Percentiles rank a stretch among this genome's conserved stretches.
Evolutionary conservation across 2,329 filamentous ascomycete species (phyloP).

Genomic region (Sporothrix schenckii): DNA sequence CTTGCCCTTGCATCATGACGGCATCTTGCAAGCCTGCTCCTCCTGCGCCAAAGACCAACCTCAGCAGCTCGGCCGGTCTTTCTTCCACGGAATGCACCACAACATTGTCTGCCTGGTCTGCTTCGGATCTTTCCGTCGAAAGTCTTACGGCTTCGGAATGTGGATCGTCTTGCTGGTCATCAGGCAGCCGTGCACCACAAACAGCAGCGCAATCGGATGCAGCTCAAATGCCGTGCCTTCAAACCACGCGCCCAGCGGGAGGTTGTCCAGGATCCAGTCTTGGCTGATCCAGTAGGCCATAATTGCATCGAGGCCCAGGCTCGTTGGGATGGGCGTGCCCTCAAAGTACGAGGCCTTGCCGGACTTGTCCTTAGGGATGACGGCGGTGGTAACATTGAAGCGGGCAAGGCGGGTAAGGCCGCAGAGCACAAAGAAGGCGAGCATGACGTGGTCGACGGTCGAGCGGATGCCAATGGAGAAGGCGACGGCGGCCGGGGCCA

Average conservation of each 20-base stretch:
- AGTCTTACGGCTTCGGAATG: slow-evolving; percentile 76
- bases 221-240: slow-evolving; percentile 73
- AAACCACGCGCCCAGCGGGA: slow-evolving; percentile 75
- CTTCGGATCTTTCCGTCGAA: background rate
- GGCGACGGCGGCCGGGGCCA: slow-evolving; percentile 82
- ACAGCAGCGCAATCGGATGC: slow-evolving; percentile 79
- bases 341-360: slow-evolving; percentile 97
- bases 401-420: slow-evolving; percentile 90
- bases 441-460: slow-evolving; percentile 73
- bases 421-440: slow-evolving; percentile 91
- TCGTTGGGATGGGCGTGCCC: slow-evolving; percentile 93
- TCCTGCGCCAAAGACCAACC: background rate
- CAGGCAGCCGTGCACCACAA: slow-evolving; percentile 84
- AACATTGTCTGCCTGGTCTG: background rate
- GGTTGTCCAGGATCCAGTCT: slow-evolving; percentile 73
- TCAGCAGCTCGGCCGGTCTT: background rate
- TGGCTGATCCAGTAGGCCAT: slow-evolving; percentile 90
- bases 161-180: slow-evolving; percentile 97
- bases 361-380: slow-evolving; percentile 84
- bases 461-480: slow-evolving; percentile 90
- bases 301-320: slow-evolving; percentile 73
- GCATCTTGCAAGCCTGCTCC: background rate
- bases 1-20: slow-evolving; percentile 1
- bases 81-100: background rate
- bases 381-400: slow-evolving; percentile 93